These are phyloP conservation scores for Fraxinus pennsylvanica DNA, from an alignment of 257 asterid species.

Conservation along the genomic window DNA sequence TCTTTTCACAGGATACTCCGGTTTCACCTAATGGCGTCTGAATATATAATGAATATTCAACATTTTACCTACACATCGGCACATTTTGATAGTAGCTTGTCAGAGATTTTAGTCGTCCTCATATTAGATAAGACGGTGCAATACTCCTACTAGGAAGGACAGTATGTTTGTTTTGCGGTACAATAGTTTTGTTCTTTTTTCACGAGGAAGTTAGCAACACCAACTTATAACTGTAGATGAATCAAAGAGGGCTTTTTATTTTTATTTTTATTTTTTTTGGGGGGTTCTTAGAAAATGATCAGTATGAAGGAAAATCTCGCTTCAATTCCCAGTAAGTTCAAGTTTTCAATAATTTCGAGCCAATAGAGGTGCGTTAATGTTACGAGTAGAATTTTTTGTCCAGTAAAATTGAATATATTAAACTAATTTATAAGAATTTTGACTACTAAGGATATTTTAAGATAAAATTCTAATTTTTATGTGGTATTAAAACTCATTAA, in stretches of 20 bases:
- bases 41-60: slow-evolving; percentile 3
- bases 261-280: too few relatives aligned
- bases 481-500: too few relatives aligned
- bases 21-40: slow-evolving; percentile 41
- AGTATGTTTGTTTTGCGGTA: slow-evolving; percentile 23
- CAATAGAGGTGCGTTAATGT: too few relatives aligned
- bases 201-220: slow-evolving; percentile 28
- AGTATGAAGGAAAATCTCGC: too few relatives aligned
- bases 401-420: too few relatives aligned
- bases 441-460: too few relatives aligned
- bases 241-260: background rate
- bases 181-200: slow-evolving; percentile 30
- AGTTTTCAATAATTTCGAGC: too few relatives aligned
- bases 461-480: too few relatives aligned
- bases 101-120: slow-evolving; percentile 19
- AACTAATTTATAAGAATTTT: too few relatives aligned
- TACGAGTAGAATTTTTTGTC: too few relatives aligned
- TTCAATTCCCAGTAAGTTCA: too few relatives aligned
- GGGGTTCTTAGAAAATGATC: background rate
- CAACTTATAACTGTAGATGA: slow-evolving; percentile 16
- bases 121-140: slow-evolving; percentile 13
- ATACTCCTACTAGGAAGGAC: slow-evolving; percentile 17
- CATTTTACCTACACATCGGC: slow-evolving; percentile 23
- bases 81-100: slow-evolving; percentile 31
- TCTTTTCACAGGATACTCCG: slow-evolving; percentile 41